These are phyloP conservation scores for Phaeosphaeria sp. DNA, from an alignment of 2,329 filamentous ascomycete species.

Conservation along the genomic window DNA sequence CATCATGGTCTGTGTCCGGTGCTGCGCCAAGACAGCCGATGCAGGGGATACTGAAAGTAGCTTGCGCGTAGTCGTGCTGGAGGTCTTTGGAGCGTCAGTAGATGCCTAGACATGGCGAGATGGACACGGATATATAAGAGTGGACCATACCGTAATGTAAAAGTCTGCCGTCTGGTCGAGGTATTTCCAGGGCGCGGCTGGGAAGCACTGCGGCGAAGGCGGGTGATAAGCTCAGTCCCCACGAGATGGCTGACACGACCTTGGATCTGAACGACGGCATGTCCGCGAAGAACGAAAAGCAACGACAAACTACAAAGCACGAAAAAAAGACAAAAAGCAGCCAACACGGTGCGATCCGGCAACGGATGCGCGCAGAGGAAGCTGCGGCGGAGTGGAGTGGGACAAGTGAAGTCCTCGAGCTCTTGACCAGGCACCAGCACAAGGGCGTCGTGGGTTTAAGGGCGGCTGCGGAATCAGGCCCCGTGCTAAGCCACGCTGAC, in stretches of 20 bases:
- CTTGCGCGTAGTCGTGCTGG: conserved; percentile 46
- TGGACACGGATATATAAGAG: conserved; percentile 23
- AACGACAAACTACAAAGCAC: conserved; percentile 8
- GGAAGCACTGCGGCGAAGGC: conserved; percentile 38
- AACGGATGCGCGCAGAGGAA: conserved; percentile 21
- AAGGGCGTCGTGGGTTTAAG: conserved; percentile 17
- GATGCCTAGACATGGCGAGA: conserved; percentile 42
- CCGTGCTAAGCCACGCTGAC: background rate
- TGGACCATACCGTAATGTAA: conserved; percentile 39
- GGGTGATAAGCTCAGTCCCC: conserved; percentile 23
- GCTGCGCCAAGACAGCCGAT: conserved; percentile 49
- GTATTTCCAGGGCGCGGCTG: conserved; percentile 15
- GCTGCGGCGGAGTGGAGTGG: conserved; percentile 22
- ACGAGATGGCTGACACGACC: conserved; percentile 38
- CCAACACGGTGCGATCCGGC: conserved; percentile 1
- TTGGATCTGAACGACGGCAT: conserved; percentile 45
- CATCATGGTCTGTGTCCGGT: conserved; percentile 45
- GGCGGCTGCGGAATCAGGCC: conserved; percentile 8
- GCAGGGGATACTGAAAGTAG: conserved; percentile 53
- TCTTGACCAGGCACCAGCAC: conserved; percentile 43
- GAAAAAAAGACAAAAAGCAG: conserved; percentile 1
- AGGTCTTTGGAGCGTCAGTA: conserved; percentile 40
- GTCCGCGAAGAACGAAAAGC: conserved; percentile 11
- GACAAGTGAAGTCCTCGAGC: conserved; percentile 25
- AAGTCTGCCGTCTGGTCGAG: conserved; percentile 26